Conservation (phyloP, 2,329 filamentous ascomycete genomes). For the Amylocarpus encephaloides region DNA sequence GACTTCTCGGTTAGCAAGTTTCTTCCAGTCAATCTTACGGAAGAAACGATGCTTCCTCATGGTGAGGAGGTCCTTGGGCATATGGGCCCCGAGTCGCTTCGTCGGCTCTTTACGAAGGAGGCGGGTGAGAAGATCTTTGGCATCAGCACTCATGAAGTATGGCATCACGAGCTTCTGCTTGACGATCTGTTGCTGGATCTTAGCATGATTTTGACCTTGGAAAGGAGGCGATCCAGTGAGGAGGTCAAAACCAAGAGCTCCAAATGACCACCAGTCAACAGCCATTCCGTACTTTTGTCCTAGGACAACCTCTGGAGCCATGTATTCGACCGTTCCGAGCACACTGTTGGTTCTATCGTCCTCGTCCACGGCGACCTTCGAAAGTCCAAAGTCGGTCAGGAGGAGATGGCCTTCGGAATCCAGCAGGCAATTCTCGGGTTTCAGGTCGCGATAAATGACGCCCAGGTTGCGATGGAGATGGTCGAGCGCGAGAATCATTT, state of each 20-base stretch:
- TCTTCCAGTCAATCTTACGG: slow-evolving; percentile 91
- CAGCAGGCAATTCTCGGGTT: slow-evolving; percentile 94
- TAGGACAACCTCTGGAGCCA: slow-evolving; percentile 91
- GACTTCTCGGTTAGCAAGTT: slow-evolving; percentile 72
- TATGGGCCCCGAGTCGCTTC: slow-evolving; percentile 82
- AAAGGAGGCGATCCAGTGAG: slow-evolving; percentile 92
- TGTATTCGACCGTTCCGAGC: slow-evolving; percentile 94
- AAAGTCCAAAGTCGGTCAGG: slow-evolving; percentile 92
- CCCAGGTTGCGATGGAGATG: slow-evolving; percentile 89
- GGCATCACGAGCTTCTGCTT: slow-evolving; percentile 85
- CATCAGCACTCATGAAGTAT: slow-evolving; percentile 85
- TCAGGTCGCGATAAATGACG: slow-evolving; percentile 93
- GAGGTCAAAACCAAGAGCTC: slow-evolving; percentile 84
- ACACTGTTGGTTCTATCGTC: slow-evolving; percentile 73
- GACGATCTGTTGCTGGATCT: slow-evolving; percentile 92
- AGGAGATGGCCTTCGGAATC: slow-evolving; percentile 88
- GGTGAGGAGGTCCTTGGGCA: slow-evolving; percentile 77
- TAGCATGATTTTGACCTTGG: slow-evolving; percentile 81
- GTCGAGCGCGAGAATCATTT: slow-evolving; percentile 90
- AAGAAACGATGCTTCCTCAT: slow-evolving; percentile 97
- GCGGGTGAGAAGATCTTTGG: slow-evolving; percentile 87
- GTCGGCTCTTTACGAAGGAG: slow-evolving; percentile 86
- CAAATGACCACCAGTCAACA: slow-evolving; percentile 98
- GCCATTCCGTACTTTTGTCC: slow-evolving; percentile 87
- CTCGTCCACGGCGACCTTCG: slow-evolving; percentile 81